Base-by-base conservation (phyloP, 371 early-diverging fungal species). In the Smittium culicis region DNA sequence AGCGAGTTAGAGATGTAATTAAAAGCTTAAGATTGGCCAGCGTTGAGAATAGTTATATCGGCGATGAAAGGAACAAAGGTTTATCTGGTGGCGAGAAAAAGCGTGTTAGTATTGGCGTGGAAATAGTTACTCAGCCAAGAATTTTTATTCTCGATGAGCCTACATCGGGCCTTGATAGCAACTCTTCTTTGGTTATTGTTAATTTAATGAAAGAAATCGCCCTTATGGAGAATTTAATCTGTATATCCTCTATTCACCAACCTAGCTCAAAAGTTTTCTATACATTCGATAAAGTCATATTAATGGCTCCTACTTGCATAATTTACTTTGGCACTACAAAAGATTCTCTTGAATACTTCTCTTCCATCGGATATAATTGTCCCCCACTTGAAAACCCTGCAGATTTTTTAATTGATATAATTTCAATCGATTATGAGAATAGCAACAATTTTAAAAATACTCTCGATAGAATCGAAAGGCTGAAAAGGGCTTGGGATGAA, bases 31-130 rank as follows among this genome's bases (percentile, higher is more conserved):
- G 88, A 5, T 71, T 92, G 24, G 73, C 73, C 1, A 78, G 85
- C 29, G 82, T 87, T 32, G 81, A 79, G 71, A 78, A 88, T 69
- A 78, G 78, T 17, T 67, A 69, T 14, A 88, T 91, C 45, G 92
- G 92, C 28, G 81, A 85, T 61, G 79, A 80, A 65, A 81, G 77
- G 25, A 72, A 70, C 1, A 81, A 87, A 31, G 90, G 89, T 1
- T 80, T 92, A 20, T 86, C 86, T 32, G 94, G 93, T n/a, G 93
- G 92, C n/a, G 90, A 93, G 70, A 81, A 88, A 60, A 92, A 92
- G 76, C 82, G 91, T 24, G 86, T 88, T 56, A 86, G 86, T 68
- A 88, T 94, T 66, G 94, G 88, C 11, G 82, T 87, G 75, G 93
- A 92, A 73, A 79, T 90, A 1, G 86, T 87, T 5, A 87, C 88